phyloP scores from a whole-genome alignment of 164 flowering plant genomes.

The grape (Vitis vinifera) region DNA sequence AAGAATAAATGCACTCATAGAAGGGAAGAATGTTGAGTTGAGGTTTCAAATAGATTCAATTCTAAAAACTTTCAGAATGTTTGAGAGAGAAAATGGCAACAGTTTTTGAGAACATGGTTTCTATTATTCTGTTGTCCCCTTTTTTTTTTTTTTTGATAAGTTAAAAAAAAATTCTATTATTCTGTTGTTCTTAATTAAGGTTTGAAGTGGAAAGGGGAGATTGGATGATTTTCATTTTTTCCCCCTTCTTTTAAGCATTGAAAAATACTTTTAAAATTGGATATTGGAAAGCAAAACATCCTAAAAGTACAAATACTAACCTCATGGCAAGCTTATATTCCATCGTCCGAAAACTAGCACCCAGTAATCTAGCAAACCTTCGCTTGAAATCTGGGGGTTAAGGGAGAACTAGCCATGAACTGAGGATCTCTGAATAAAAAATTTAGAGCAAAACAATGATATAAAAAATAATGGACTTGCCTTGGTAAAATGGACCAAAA shows the following conservation, averaged over 20 bases:
- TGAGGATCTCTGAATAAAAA: background rate
- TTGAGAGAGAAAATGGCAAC: too few relatives aligned
- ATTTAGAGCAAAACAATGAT: background rate
- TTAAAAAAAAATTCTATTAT: too few relatives aligned
- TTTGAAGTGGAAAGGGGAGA: too few relatives aligned
- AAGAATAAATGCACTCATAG: background rate
- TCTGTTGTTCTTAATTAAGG: too few relatives aligned
- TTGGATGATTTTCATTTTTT: too few relatives aligned
- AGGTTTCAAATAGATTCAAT: too few relatives aligned
- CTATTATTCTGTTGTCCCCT: too few relatives aligned
- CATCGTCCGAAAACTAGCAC: constrained; percentile 53
- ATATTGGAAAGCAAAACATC: background rate
- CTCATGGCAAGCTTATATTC: constrained; percentile 90
- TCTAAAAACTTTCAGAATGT: too few relatives aligned
- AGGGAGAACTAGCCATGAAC: constrained; percentile 6
- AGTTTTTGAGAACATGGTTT: too few relatives aligned
- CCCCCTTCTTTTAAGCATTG: background rate
- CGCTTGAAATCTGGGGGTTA: constrained; percentile 58
- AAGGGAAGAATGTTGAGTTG: too few relatives aligned
- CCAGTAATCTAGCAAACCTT: constrained; percentile 53
- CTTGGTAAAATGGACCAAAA: constrained; percentile 73
- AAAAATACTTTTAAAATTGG: background rate
- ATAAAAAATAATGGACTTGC: constrained; percentile 29
- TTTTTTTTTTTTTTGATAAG: too few relatives aligned
- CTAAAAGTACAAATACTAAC: constrained; percentile 32